Percentiles rank a stretch among this genome's conserved stretches.
These are phyloP conservation scores for Astragalus glycyphyllos DNA, from an alignment of 306 rosid species.

Conservation along the genomic window DNA sequence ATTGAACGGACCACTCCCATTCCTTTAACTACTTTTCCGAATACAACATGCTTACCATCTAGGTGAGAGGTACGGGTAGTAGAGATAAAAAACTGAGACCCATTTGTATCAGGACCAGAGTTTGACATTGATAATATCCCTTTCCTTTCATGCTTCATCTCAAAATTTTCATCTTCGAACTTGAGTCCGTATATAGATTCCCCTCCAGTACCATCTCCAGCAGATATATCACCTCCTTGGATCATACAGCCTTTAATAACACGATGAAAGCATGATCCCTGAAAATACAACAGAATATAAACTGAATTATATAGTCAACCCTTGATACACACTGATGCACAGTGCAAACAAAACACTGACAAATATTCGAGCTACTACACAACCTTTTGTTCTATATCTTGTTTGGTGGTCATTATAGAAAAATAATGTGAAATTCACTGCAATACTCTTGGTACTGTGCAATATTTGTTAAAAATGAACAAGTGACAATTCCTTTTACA, in stretches of 20 bases:
- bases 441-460: too few relatives aligned
- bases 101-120: conserved; percentile 79
- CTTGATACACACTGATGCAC: neutral
- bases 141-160: conserved; percentile 89
- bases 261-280: conserved; percentile 88
- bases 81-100: conserved; percentile 88
- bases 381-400: neutral
- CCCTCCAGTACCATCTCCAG: conserved; percentile 94
- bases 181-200: conserved; percentile 84
- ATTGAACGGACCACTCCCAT: conserved; percentile 88
- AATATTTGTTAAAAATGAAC: too few relatives aligned
- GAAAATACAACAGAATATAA: conserved; percentile 35
- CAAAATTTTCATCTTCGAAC: conserved; percentile 88
- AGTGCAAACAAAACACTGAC: neutral
- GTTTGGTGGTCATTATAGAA: neutral
- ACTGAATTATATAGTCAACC: conserved; percentile 12
- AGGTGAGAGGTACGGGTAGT: conserved; percentile 84
- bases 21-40: conserved; percentile 85
- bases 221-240: conserved; percentile 94
- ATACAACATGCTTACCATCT: conserved; percentile 93
- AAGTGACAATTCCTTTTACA: too few relatives aligned
- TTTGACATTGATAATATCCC: conserved; percentile 97
- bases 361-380: neutral
- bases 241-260: conserved; percentile 81
- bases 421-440: too few relatives aligned